Base-by-base conservation (phyloP, 2,329 filamentous ascomycete genomes). In the Botrytis elliptica region DNA sequence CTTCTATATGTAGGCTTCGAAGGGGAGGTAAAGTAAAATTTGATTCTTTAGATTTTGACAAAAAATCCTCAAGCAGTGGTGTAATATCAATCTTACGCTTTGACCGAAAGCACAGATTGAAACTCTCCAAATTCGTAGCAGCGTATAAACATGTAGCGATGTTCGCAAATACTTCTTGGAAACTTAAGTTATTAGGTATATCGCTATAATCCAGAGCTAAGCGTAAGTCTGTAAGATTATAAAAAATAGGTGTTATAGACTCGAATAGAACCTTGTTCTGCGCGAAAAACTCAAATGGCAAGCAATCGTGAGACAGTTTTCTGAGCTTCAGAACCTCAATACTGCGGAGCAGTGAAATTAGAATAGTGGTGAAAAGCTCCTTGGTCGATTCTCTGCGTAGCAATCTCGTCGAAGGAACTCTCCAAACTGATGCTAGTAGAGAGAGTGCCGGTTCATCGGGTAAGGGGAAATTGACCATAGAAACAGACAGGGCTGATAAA, bases 251-350 rank as follows among this genome's bases (percentile, higher is more conserved):
- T 12, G 71, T 69, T 60, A 79, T 65, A n/a, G 73, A 68, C 14
- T 69, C 65, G 25, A 78, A 74, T 10, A 74, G 40, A 10, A 25
- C 57, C 3, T 60, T 46, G 40, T 76, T 74, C 55, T 79, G 77
- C 16, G 75, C 75, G 64, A 80, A 80, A 74, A 80, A 80, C 62
- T 81, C 78, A 64, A 81, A 78, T 4, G 79, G 78, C 14, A 81
- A 70, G 12, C 76, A 71, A 69, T 81, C 79, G 57, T 81, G 79
- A 7, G 74, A 75, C 29, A 81, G 66, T 4, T 46, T 70, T 40
- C 68, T 73, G 18, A 80, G 57, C 38, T 68, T 57, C 42, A 52
- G 29, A n/a, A n/a, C 20, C 4, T 29, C 33, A 49, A 75, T 46
- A 2, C 44, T 75, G 29, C 59, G 59, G 16, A 72, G 38, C 20